Conservation (phyloP, 2,329 filamentous ascomycete genomes). For the Sphaerulina musiva region DNA sequence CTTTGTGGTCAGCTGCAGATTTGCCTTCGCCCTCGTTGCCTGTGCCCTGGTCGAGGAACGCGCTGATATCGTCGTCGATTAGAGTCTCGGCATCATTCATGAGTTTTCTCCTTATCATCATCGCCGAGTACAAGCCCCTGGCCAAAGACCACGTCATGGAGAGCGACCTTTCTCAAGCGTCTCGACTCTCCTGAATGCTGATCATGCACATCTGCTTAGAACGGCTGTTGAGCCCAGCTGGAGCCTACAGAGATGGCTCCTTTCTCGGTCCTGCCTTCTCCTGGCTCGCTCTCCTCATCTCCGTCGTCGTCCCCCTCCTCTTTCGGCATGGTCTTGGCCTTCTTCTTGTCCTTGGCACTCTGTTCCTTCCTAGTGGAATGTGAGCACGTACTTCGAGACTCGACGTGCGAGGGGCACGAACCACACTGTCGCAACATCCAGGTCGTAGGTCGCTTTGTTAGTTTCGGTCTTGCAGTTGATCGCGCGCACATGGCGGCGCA, state of each 20-base stretch:
- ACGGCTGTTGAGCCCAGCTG: constrained; percentile 1
- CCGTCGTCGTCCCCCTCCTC: background rate
- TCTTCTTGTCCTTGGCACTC: background rate
- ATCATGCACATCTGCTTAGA: background rate
- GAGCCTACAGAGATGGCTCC: background rate
- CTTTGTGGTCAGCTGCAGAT: too few species aligned
- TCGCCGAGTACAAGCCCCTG: constrained; percentile 2
- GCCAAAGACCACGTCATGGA: background rate
- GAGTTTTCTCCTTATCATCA: background rate
- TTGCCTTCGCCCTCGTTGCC: too few species aligned
- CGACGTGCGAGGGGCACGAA: constrained; percentile 9
- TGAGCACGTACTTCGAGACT: background rate
- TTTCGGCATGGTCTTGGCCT: background rate
- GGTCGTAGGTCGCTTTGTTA: constrained; percentile 11
- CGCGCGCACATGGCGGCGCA: constrained; percentile 27
- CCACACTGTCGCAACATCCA: constrained; percentile 21
- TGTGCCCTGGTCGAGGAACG: background rate
- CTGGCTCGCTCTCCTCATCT: background rate
- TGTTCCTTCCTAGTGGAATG: background rate
- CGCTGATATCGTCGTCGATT: background rate
- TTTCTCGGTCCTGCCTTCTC: background rate
- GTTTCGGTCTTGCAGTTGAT: constrained; percentile 20
- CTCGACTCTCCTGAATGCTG: constrained; percentile 1
- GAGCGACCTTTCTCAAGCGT: background rate
- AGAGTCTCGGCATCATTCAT: background rate